These are phyloP conservation scores for Umbelopsis vinacea DNA, from an alignment of 192 early-diverging fungal genomes.

Conservation along the genomic window DNA sequence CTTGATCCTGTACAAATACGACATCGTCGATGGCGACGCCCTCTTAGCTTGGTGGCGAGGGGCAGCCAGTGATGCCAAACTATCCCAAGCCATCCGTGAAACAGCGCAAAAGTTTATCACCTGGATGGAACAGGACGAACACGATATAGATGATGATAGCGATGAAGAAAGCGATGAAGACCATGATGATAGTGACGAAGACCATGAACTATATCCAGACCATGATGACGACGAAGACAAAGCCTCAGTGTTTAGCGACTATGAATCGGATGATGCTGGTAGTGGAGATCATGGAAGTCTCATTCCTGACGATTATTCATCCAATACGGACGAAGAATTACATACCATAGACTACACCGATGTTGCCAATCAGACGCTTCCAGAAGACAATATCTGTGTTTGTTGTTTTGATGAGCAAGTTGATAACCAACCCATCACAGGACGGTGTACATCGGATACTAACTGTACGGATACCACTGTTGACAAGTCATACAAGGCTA, in stretches of 20 bases:
- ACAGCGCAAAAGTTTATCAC: slow-evolving; percentile 44
- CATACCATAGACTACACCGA: slow-evolving; percentile 9
- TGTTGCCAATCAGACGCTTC: not conserved
- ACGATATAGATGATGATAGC: slow-evolving; percentile 33
- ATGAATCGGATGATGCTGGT: not conserved
- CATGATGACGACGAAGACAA: slow-evolving; percentile 5
- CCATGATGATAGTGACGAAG: slow-evolving; percentile 25
- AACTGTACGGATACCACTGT: not conserved
- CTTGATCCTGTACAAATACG: slow-evolving; percentile 49
- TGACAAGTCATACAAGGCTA: slow-evolving; percentile 14
- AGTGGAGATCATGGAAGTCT: slow-evolving; percentile 14
- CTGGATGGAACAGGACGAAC: slow-evolving; percentile 42
- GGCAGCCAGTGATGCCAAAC: slow-evolving; percentile 15
- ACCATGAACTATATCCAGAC: slow-evolving; percentile 13
- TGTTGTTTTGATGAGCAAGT: slow-evolving; percentile 15
- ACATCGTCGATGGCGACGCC: slow-evolving; percentile 50
- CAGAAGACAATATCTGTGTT: slow-evolving; percentile 21
- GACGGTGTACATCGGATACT: not conserved
- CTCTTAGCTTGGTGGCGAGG: slow-evolving; percentile 49
- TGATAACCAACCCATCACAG: not conserved
- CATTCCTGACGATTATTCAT: slow-evolving; percentile 5
- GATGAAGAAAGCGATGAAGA: slow-evolving; percentile 35
- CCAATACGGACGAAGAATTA: slow-evolving; percentile 13
- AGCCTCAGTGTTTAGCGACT: not conserved
- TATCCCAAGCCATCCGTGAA: slow-evolving; percentile 30